Evolutionary conservation across 169 alveolate genomes (phyloP).

Genomic region (Cryptosporidium meleagridis): DNA sequence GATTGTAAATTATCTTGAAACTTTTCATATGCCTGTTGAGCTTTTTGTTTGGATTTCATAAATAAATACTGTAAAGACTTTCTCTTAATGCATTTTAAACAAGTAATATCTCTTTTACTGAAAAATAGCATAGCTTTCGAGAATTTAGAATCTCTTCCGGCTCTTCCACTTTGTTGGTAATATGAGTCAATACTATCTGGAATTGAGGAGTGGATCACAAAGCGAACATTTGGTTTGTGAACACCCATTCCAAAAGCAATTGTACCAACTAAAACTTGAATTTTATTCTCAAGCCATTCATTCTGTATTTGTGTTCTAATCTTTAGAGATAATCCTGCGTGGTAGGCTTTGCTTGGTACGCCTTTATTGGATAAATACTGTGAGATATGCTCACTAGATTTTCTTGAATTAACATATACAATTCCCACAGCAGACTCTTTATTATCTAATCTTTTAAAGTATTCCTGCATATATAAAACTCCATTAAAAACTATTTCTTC

Average conservation of each 20-base stretch:
- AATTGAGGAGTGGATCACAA: slow-evolving; percentile 95
- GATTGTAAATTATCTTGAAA: slow-evolving; percentile 76
- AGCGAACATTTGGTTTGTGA: slow-evolving; percentile 96
- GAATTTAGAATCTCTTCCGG: slow-evolving; percentile 97
- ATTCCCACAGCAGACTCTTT: slow-evolving; percentile 17
- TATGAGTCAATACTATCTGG: slow-evolving; percentile 94
- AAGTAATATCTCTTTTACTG: slow-evolving; percentile 70
- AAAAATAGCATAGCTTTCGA: slow-evolving; percentile 85
- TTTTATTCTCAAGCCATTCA: slow-evolving; percentile 92
- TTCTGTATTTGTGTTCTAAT: slow-evolving; percentile 79
- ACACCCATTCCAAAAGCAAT: slow-evolving; percentile 99
- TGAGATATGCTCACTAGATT: slow-evolving; percentile 12
- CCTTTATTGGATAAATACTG: slow-evolving; percentile 67
- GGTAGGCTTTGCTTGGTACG: slow-evolving; percentile 86
- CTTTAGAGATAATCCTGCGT: slow-evolving; percentile 83
- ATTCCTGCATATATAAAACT: slow-evolving; percentile 27
- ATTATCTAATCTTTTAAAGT: not conserved
- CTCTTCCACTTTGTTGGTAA: slow-evolving; percentile 98
- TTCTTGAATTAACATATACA: slow-evolving; percentile 63
- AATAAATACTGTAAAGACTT: slow-evolving; percentile 58
- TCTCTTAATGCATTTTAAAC: slow-evolving; percentile 66
- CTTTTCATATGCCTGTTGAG: slow-evolving; percentile 50
- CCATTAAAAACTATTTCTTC: slow-evolving; percentile 49
- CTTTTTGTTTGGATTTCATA: slow-evolving; percentile 54
- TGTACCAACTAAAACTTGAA: slow-evolving; percentile 96